These are phyloP conservation scores for Chrysosporium keratinophilum DNA, from an alignment of 2,329 filamentous ascomycete genomes.

Conservation along the genomic window DNA sequence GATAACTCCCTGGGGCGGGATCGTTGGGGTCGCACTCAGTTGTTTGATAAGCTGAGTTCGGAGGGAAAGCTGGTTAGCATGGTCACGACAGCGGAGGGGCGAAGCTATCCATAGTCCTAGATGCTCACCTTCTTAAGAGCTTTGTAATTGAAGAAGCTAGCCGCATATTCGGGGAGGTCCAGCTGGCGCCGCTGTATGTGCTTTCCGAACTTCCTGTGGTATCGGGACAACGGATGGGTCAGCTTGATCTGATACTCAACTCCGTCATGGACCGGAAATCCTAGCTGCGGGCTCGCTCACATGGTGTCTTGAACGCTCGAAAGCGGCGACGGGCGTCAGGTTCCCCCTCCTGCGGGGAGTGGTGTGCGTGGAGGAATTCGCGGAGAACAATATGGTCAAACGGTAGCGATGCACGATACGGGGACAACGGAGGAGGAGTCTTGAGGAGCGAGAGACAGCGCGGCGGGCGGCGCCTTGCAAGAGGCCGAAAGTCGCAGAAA, in stretches of 20 bases:
- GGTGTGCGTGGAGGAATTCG: neutral
- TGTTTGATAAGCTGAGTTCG: constrained; percentile 83
- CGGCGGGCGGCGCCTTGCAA: too few species aligned
- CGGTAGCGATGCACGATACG: neutral
- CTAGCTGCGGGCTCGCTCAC: neutral
- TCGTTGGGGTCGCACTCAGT: constrained; percentile 79
- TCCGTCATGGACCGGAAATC: neutral
- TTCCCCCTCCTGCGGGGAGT: neutral
- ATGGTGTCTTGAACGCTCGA: neutral
- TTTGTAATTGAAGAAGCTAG: constrained; percentile 99
- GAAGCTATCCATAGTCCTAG: neutral
- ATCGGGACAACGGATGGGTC: neutral
- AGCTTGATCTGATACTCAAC: neutral
- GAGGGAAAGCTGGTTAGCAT: constrained; percentile 17
- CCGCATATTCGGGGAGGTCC: constrained; percentile 97
- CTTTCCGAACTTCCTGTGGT: constrained; percentile 93
- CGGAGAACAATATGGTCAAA: neutral
- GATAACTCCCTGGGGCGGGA: constrained; percentile 61
- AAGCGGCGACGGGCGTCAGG: neutral
- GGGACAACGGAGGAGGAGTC: too few species aligned
- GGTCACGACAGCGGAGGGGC: neutral
- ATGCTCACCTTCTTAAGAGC: constrained; percentile 79
- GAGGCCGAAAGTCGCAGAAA: too few species aligned
- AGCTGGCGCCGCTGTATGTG: constrained; percentile 98
- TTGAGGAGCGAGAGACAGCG: too few species aligned